Evolutionary conservation across 176 grass and related monocot species (phyloP).

Genomic region (Elymus sibiricus): DNA sequence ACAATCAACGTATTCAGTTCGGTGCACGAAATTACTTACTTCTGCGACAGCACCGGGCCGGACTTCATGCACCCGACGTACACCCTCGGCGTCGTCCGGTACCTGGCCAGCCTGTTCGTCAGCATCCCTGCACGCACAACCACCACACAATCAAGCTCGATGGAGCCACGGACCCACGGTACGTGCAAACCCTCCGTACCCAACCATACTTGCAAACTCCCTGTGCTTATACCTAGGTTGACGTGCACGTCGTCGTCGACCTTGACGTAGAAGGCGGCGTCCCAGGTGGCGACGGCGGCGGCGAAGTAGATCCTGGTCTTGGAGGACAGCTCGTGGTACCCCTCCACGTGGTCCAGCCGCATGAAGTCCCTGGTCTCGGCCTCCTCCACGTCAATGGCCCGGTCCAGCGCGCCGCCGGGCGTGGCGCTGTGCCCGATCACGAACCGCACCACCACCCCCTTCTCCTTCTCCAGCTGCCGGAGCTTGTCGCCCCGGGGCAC

Average conservation of each 20-base stretch:
- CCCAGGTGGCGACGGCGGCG: constrained; percentile 60
- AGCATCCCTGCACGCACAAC: constrained; percentile 46
- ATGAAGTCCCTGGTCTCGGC: constrained; percentile 56
- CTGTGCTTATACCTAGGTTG: constrained; percentile 38
- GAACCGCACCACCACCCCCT: constrained; percentile 73
- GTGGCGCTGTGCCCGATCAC: constrained; percentile 75
- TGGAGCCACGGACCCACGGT: not conserved
- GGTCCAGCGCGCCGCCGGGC: constrained; percentile 47
- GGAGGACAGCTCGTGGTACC: constrained; percentile 80
- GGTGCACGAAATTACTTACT: constrained; percentile 12
- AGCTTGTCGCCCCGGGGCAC: constrained; percentile 52
- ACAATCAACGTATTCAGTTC: not conserved
- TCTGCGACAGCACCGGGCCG: constrained; percentile 69
- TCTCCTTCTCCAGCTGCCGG: constrained; percentile 53
- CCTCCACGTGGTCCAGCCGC: constrained; percentile 74
- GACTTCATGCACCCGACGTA: constrained; percentile 93
- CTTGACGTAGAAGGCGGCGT: constrained; percentile 86
- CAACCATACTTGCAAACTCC: no score
- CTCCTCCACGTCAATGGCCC: constrained; percentile 60
- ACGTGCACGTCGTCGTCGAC: constrained; percentile 85
- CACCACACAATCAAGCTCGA: not conserved
- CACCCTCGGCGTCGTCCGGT: constrained; percentile 50
- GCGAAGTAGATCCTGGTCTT: constrained; percentile 70
- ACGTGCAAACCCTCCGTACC: not conserved
- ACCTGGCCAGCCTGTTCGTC: constrained; percentile 29